Base-by-base conservation (phyloP, 805 yeast genomes). In the Dipodascus albidus region DNA sequence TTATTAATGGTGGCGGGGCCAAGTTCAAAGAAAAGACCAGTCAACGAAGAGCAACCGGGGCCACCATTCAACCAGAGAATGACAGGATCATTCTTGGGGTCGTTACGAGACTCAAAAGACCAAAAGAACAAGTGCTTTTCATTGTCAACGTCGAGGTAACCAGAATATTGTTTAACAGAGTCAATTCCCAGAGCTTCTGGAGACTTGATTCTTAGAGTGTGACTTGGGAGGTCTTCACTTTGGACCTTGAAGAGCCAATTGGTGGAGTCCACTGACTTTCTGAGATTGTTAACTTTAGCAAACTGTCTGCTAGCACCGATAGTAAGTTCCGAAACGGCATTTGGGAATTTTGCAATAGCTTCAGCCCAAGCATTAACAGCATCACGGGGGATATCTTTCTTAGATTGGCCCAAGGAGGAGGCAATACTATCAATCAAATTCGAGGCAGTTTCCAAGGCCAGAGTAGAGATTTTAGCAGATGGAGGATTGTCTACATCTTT, bases 31-130 rank as follows among this genome's bases (percentile, higher is more conserved):
- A 85, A 82, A 58, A 84, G 74, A 1, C 93, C 93, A 8, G 89
- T 83, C 65, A 83, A 67, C 1, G 91, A 83, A 8, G 89, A 82
- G 66, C 91, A 85, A 1, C 95, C 95, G 49, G 95, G 95, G 2
- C 95, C 95, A 58, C 95, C 95, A 64, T 85, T 85, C 62, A 85
- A 73, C 91, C 93, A 85, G 59, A 87, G 72, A 52, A 87, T 76
- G 44, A 86, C 72, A 1, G 95, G 95, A 68, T 86, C 95, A 56
- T 74, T 85, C 55, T 70, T 70, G 2, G 95, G 93, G 65, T 84
- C 87, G 66, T 82, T 83, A 75, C 91, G 79, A 54, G 89, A 81
- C 67, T 87, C 95, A 61, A 87, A 87, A 60, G 81, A 82, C 88
- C 90, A 74, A 61, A 71, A 76, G 70, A 85, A 86, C 65, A 87